A percentile compares a stretch with the other conserved stretches of the same genome.
These are phyloP conservation scores for Boletus huronensis DNA, from an alignment of 768 basidiomycete species.

Conservation along the genomic window DNA sequence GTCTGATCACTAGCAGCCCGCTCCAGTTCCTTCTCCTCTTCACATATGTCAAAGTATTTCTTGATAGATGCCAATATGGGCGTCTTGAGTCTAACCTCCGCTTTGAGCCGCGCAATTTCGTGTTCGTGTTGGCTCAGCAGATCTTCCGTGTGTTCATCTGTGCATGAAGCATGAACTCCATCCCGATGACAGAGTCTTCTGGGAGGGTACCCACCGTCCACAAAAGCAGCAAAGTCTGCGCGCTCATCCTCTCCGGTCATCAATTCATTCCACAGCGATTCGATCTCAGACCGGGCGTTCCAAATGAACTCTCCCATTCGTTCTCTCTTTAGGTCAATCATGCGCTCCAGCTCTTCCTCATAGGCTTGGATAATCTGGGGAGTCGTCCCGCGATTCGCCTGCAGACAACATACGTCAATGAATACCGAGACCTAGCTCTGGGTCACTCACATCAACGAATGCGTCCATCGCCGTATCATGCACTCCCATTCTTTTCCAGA, in stretches of 20 bases:
- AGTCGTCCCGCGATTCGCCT: conserved; percentile 70
- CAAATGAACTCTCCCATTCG: conserved; percentile 82
- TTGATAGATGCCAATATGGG: conserved; percentile 71
- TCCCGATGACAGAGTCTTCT: neutral
- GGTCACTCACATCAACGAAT: conserved; percentile 71
- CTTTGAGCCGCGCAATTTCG: conserved; percentile 76
- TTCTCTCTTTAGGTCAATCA: conserved; percentile 84
- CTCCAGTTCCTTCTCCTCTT: conserved; percentile 85
- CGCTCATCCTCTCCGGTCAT: conserved; percentile 83
- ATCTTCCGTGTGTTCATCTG: conserved; percentile 89
- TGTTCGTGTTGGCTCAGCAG: conserved; percentile 80
- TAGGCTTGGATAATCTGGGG: conserved; percentile 77
- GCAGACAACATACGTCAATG: conserved; percentile 2
- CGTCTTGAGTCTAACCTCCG: conserved; percentile 76
- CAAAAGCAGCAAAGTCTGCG: conserved; percentile 75
- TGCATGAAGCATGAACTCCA: neutral
- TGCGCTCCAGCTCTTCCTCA: conserved; percentile 84
- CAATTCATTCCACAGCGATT: conserved; percentile 77
- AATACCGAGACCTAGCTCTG: neutral
- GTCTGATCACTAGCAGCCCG: conserved; percentile 78
- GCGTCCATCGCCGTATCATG: conserved; percentile 77
- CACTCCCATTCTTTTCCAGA: conserved; percentile 88
- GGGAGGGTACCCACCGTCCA: conserved; percentile 58
- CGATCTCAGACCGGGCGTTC: conserved; percentile 80
- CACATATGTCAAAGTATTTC: conserved; percentile 89